Evolutionary conservation across 2,329 filamentous ascomycete species (phyloP).

Genomic region (Aspergillus sp.): DNA sequence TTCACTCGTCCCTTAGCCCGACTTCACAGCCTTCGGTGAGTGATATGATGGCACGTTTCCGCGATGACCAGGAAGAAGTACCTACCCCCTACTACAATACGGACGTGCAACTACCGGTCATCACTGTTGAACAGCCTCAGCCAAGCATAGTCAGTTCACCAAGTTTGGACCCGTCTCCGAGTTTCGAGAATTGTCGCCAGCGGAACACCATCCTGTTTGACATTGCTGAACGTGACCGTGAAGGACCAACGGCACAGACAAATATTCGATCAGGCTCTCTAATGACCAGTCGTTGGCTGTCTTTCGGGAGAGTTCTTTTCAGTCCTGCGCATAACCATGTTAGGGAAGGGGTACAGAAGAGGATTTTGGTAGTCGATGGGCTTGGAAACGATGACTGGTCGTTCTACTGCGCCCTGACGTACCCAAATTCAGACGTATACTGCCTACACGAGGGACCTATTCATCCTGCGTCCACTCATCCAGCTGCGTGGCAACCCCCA

Average conservation of each 20-base stretch:
- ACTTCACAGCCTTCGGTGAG: conserved; percentile 55
- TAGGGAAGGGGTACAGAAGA: conserved; percentile 38
- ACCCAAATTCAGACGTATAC: conserved; percentile 47
- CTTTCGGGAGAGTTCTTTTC: conserved; percentile 52
- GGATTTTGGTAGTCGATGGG: conserved; percentile 51
- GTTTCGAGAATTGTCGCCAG: conserved; percentile 30
- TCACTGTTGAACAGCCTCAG: conserved; percentile 24
- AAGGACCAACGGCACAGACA: conserved; percentile 42
- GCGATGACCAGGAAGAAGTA: conserved; percentile 28
- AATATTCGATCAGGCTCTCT: conserved; percentile 51
- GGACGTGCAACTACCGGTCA: conserved; percentile 18
- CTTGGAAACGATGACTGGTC: conserved; percentile 55
- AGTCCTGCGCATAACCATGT: conserved; percentile 50
- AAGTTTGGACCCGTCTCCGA: conserved; percentile 22
- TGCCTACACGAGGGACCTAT: conserved; percentile 39
- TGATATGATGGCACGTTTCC: conserved; percentile 55
- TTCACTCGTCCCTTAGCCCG: conserved; percentile 50
- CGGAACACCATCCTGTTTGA: conserved; percentile 37
- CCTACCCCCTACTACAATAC: conserved; percentile 22
- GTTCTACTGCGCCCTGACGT: conserved; percentile 52
- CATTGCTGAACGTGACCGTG: conserved; percentile 43
- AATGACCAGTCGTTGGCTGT: conserved; percentile 53
- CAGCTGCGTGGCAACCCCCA: conserved; percentile 44
- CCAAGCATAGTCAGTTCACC: conserved; percentile 28
- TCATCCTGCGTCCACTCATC: conserved; percentile 34